Evolutionary conservation across 345 rosid species (phyloP).

Genomic region (Mallotus nudiflorus): DNA sequence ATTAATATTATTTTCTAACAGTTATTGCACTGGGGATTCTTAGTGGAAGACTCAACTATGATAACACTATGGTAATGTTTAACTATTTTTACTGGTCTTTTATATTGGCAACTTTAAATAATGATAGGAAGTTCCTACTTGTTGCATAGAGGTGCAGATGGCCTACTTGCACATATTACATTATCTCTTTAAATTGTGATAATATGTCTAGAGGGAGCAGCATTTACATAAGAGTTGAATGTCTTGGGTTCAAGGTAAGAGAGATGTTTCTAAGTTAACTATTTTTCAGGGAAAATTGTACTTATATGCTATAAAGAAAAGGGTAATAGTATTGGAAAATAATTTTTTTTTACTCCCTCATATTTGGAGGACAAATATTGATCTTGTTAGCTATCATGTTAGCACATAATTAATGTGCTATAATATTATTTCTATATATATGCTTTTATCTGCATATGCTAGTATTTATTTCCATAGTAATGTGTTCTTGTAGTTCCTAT

Average conservation of each 20-base stretch:
- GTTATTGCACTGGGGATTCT: slow-evolving; percentile 17
- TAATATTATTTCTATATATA: too few relatives aligned
- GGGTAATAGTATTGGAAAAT: not conserved
- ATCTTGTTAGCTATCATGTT: not conserved
- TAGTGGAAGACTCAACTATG: slow-evolving; percentile 46
- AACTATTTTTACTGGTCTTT: slow-evolving; percentile 16
- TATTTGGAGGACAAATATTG: not conserved
- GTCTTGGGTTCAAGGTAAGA: slow-evolving; percentile 94
- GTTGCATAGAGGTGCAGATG: slow-evolving; percentile 75
- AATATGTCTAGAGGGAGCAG: slow-evolving; percentile 73
- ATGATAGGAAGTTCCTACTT: slow-evolving; percentile 90
- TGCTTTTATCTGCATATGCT: too few relatives aligned
- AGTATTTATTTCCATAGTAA: too few relatives aligned
- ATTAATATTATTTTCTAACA: too few relatives aligned
- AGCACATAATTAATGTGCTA: too few relatives aligned
- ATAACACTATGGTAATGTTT: slow-evolving; percentile 9
- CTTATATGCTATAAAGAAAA: not conserved
- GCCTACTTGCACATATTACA: slow-evolving; percentile 84
- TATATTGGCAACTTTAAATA: slow-evolving; percentile 60
- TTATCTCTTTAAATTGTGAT: slow-evolving; percentile 64
- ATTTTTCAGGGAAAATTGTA: not conserved
- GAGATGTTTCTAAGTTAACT: not conserved
- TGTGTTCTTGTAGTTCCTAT: too few relatives aligned
- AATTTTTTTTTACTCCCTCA: not conserved
- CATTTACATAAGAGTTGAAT: slow-evolving; percentile 81